Conservation (phyloP, 805 yeast genomes). For the Ogataea sp. region DNA sequence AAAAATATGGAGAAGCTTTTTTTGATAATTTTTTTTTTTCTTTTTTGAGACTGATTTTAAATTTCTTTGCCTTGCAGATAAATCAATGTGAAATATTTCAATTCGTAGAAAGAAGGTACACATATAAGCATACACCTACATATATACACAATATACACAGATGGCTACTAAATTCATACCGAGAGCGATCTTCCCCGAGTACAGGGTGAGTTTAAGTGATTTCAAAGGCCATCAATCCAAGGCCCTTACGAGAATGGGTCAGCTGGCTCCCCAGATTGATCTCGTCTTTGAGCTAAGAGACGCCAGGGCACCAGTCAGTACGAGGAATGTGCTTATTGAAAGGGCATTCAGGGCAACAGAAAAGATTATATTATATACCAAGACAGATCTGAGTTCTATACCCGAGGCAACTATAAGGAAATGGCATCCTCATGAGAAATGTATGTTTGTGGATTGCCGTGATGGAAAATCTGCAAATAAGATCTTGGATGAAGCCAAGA, state of each 20-base stretch:
- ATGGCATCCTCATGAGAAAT: slow-evolving; percentile 41
- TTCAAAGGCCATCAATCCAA: slow-evolving; percentile 88
- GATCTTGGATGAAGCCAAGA: slow-evolving; percentile 42
- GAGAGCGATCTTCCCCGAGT: slow-evolving; percentile 62
- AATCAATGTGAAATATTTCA: too few species aligned
- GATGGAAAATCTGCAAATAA: slow-evolving; percentile 38
- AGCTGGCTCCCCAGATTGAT: slow-evolving; percentile 72
- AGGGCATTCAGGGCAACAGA: slow-evolving; percentile 47
- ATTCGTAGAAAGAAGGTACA: too few species aligned
- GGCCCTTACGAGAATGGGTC: slow-evolving; percentile 61
- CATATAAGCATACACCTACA: neutral
- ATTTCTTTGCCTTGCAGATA: too few species aligned
- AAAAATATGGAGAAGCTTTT: too few species aligned
- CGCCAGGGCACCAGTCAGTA: slow-evolving; percentile 79
- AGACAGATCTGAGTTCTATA: slow-evolving; percentile 54
- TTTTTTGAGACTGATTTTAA: too few species aligned
- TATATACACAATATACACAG: neutral
- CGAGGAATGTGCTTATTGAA: slow-evolving; percentile 75
- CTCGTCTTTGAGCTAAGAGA: slow-evolving; percentile 81
- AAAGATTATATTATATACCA: slow-evolving; percentile 67
- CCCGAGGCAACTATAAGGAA: slow-evolving; percentile 27
- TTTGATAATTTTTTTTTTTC: too few species aligned
- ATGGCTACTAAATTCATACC: slow-evolving; percentile 43
- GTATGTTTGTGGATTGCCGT: slow-evolving; percentile 53
- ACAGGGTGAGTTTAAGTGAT: slow-evolving; percentile 61